Evolutionary conservation across 768 basidiomycete genomes (phyloP).

Genomic region (Tulasnella sp.): DNA sequence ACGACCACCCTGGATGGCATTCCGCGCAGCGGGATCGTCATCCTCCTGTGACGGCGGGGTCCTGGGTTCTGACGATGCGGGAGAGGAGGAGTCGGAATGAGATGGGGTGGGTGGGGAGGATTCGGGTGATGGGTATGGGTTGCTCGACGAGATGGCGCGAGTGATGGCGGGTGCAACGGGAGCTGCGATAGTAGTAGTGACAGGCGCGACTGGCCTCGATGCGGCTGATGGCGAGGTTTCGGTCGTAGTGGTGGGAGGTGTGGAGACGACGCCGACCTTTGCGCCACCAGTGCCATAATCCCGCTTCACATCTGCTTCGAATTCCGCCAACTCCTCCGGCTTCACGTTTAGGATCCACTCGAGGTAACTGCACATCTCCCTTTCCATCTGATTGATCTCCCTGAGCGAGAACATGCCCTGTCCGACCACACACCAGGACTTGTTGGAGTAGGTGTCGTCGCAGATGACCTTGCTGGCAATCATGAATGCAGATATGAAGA

Average conservation of each 20-base stretch:
- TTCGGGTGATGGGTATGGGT: conserved; percentile 15
- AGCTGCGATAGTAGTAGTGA: background rate
- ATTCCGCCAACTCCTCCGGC: conserved; percentile 27
- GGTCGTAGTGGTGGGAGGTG: conserved; percentile 1
- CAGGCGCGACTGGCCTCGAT: background rate
- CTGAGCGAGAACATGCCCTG: conserved; percentile 75
- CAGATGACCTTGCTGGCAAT: conserved; percentile 86
- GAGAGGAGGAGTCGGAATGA: conserved; percentile 18
- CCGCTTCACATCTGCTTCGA: conserved; percentile 27
- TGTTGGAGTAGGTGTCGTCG: conserved; percentile 90
- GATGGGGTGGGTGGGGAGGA: conserved; percentile 16
- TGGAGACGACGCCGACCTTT: background rate
- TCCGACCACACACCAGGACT: conserved; percentile 83
- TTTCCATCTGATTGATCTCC: conserved; percentile 95
- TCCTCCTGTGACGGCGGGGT: conserved; percentile 18
- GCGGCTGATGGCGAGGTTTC: background rate
- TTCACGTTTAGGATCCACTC: conserved; percentile 54
- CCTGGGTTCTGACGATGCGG: conserved; percentile 13
- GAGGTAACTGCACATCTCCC: conserved; percentile 86
- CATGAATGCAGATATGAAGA: conserved; percentile 91
- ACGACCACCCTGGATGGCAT: background rate
- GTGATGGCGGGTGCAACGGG: background rate
- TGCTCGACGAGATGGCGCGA: background rate
- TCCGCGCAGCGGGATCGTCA: background rate
- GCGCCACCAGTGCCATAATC: conserved; percentile 25